Percentiles rank a stretch among this genome's conserved stretches.
Conservation (phyloP, 495 filamentous ascomycete species). For the Daldinia concentrica region DNA sequence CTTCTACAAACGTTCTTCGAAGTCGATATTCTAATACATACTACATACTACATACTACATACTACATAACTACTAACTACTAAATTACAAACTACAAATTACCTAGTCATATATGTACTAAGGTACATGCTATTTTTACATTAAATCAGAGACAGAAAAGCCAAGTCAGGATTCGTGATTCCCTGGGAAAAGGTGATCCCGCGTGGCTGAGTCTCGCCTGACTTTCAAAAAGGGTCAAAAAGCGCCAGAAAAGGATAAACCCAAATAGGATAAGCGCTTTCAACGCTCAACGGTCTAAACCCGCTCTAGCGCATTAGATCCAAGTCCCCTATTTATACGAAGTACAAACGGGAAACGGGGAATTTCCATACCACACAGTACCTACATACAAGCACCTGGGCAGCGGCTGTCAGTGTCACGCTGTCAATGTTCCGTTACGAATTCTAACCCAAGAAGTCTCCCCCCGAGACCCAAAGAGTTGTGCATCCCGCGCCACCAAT, state of each 20-base stretch:
- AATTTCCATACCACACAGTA: background rate
- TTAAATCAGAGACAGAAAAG: constrained; percentile 13
- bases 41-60: background rate
- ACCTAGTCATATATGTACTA: background rate
- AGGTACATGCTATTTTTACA: constrained; percentile 20
- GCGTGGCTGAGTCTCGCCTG: constrained; percentile 34
- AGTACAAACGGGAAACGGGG: constrained; percentile 1
- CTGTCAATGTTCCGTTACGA: constrained; percentile 5
- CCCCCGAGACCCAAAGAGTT: background rate
- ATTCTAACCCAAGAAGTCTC: constrained; percentile 2
- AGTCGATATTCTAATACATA: constrained; percentile 4
- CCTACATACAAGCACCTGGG: background rate
- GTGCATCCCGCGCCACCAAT: constrained; percentile 8
- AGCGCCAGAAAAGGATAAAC: constrained; percentile 6
- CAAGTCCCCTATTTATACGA: constrained; percentile 26
- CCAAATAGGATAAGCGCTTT: constrained; percentile 30
- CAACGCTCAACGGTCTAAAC: background rate
- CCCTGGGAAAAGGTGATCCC: constrained; percentile 28
- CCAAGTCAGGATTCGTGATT: constrained; percentile 24
- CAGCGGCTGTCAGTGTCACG: constrained; percentile 10
- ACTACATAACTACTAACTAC: too few species aligned
- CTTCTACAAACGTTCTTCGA: constrained; percentile 27
- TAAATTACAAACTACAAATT: background rate
- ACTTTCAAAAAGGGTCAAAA: background rate
- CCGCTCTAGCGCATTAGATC: constrained; percentile 16